A percentile compares a stretch with the other conserved stretches of the same genome.
phyloP scores from a whole-genome alignment of 352 stramenopile species.

The Plasmopara halstedii region DNA sequence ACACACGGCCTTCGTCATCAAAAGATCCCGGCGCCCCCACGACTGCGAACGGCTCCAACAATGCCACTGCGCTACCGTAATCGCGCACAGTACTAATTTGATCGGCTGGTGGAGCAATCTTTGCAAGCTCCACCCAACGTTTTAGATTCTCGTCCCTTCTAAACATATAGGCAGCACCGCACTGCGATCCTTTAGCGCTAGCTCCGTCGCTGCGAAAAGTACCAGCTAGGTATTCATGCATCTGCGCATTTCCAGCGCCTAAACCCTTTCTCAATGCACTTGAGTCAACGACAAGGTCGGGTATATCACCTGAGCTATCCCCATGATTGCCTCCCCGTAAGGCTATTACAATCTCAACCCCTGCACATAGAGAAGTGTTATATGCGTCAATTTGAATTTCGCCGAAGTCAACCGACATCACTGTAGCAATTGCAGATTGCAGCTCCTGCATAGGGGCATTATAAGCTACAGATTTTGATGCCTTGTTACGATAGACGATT shows the following conservation, averaged over 20 bases:
- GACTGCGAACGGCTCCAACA: conserved; percentile 43
- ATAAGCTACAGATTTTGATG: conserved; percentile 50
- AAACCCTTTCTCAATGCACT: conserved; percentile 34
- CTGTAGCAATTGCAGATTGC: conserved; percentile 35
- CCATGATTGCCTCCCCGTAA: conserved; percentile 52
- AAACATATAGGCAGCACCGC: conserved; percentile 69
- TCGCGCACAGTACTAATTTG: conserved; percentile 42
- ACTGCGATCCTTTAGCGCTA: conserved; percentile 56
- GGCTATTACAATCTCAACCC: conserved; percentile 41
- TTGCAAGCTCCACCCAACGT: conserved; percentile 50
- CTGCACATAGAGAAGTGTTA: conserved; percentile 45
- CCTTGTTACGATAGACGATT: conserved; percentile 48
- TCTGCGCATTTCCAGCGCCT: conserved; percentile 16
- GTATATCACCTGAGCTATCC: conserved; percentile 47
- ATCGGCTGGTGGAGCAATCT: conserved; percentile 36
- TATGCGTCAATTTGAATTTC: conserved; percentile 45
- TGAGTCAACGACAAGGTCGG: conserved; percentile 42
- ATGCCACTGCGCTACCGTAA: conserved; percentile 41
- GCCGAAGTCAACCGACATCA: conserved; percentile 48
- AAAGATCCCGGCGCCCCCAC: conserved; percentile 55
- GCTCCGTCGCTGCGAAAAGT: conserved; percentile 55
- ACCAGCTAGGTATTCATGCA: conserved; percentile 48
- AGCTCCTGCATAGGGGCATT: conserved; percentile 43
- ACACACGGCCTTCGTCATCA: conserved; percentile 53
- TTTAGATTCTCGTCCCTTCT: conserved; percentile 14